phyloP scores from a whole-genome alignment of 176 grass and related monocot genomes.

The Raddia distichophylla region DNA sequence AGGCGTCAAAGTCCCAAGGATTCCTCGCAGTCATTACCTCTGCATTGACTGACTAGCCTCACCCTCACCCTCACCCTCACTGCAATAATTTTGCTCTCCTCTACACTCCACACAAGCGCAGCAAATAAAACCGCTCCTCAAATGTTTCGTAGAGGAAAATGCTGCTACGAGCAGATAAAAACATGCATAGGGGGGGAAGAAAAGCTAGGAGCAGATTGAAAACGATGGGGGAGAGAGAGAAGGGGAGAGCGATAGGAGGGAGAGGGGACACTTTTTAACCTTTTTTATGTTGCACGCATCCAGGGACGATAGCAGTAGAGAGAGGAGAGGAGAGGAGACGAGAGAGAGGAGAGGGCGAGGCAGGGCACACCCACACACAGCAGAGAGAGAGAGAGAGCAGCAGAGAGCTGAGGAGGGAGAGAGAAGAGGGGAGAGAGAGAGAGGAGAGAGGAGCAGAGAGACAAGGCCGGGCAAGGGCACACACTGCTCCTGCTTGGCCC shows the following conservation, averaged over 20 bases:
- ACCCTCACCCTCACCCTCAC: not conserved
- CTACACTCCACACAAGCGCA: not conserved
- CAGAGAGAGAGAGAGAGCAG: not conserved
- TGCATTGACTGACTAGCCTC: not conserved
- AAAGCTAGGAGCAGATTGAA: slow-evolving; percentile 20
- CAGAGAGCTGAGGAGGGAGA: not conserved
- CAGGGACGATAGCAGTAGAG: slow-evolving; percentile 50
- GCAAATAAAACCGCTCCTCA: not conserved
- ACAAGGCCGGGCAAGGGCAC: slow-evolving; percentile 43
- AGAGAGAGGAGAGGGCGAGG: not conserved
- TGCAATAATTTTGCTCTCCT: slow-evolving; percentile 19
- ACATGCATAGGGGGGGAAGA: not conserved
- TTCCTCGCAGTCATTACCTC: not conserved
- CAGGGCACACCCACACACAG: not conserved
- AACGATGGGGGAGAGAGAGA: slow-evolving; percentile 28
- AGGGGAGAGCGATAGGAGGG: not conserved
- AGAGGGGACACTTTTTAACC: slow-evolving; percentile 45
- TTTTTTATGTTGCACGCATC: slow-evolving; percentile 99
- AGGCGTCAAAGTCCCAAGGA: slow-evolving; percentile 28
- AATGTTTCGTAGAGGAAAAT: not conserved
- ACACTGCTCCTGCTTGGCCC: slow-evolving; percentile 37
- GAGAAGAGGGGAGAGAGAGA: not conserved
- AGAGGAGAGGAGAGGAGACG: slow-evolving; percentile 8
- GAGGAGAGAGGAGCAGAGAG: slow-evolving; percentile 20
- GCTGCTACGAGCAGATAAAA: slow-evolving; percentile 23